A percentile compares a stretch with the other conserved stretches of the same genome.
These are phyloP conservation scores for Dendrobium huoshanense DNA, from an alignment of 106 monocot species.

Conservation along the genomic window DNA sequence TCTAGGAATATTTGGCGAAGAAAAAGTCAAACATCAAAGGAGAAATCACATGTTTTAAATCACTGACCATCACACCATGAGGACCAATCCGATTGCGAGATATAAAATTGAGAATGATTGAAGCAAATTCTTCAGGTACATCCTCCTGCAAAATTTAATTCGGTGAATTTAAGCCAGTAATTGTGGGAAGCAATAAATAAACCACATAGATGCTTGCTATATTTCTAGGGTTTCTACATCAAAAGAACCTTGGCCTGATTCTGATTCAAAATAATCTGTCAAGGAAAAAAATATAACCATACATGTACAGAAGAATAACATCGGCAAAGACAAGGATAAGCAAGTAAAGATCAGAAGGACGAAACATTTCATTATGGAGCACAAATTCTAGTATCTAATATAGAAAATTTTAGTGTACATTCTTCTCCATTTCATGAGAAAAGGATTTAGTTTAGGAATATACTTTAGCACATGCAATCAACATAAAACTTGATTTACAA, in stretches of 20 bases:
- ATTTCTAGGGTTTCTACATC: not conserved
- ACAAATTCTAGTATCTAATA: not conserved
- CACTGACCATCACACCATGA: conserved; percentile 75
- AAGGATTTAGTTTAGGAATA: not conserved
- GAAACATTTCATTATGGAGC: not conserved
- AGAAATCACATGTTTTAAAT: not conserved
- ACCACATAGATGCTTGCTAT: not conserved
- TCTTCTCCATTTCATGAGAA: not conserved
- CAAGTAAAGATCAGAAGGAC: not conserved
- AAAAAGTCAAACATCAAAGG: not conserved
- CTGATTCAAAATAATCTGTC: not conserved
- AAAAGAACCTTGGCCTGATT: not conserved
- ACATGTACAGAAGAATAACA: not conserved
- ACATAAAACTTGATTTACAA: not conserved
- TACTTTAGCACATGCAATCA: not conserved
- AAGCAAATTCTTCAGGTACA: conserved; percentile 91
- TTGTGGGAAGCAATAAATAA: not conserved
- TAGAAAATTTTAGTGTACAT: not conserved
- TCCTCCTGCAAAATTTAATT: conserved; percentile 70
- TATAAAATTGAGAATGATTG: conserved; percentile 72
- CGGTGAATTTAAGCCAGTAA: not conserved
- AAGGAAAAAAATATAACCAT: not conserved
- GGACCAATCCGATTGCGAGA: conserved; percentile 86
- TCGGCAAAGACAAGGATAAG: not conserved
- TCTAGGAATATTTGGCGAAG: not conserved